Evolutionary conservation across 2,329 filamentous ascomycete species (phyloP), one percentile per base, ranked within the genome.

Genomic region (Zymoseptoria passerinii): DNA sequence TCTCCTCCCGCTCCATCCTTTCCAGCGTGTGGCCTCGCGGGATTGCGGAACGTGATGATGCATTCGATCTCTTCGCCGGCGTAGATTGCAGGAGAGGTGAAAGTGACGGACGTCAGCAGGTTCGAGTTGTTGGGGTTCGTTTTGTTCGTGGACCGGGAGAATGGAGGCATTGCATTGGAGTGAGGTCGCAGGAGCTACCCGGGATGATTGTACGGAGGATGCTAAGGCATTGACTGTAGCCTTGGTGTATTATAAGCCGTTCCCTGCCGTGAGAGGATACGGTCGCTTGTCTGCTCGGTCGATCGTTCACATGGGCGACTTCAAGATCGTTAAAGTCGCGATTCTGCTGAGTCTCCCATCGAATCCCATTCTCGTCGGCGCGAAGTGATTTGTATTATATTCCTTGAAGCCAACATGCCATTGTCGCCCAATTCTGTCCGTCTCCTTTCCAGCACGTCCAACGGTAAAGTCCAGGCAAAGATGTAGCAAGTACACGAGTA

Each of bases 51-150:
- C 54, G 90, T 96, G 73, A 99, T 95, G 66, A 87, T 91, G 76
- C 94, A 97, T 77, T 92, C 89, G 70, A 97, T 83, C 71, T 96
- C 88, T 79, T 99, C 94, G 75, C 94, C 94, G 58, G 94, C 90
- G 76, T 97, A 99, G 68, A 99, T 90, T 62, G 89, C 92, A 74
- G 92, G 86, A 72, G 95, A 89, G 73, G 90, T 88, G 89, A 92
- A 99, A 77, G 87, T 86, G 74, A 99, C 90, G 74, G 92, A 96
- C 75, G 96, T 92, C 74, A 92, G 89, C 73, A 99, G 90, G 78
- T 95, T 92, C 76, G 81, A 83, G 40, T 51, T 2, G 23, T 23
- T 56, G 40, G 58, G 4, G 35, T 44, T 44, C 13, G 35, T 6
- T 13, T 44, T 44, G 4, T 13, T 16, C 10, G 16, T 44, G 35